These are phyloP conservation scores for Citrus sinensis DNA, from an alignment of 345 rosid species.

Conservation along the genomic window DNA sequence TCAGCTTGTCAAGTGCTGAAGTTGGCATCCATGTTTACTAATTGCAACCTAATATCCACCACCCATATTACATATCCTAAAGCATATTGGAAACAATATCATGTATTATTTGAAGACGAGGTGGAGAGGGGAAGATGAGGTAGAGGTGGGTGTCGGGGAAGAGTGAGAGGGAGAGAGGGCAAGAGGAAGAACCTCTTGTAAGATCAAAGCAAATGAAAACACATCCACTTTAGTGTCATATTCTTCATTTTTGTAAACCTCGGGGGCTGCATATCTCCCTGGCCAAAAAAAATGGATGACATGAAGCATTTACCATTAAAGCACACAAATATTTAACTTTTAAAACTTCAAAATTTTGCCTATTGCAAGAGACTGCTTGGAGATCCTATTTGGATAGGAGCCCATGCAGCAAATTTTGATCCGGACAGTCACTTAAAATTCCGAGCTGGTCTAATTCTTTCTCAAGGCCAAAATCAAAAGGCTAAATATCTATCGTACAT, in stretches of 20 bases:
- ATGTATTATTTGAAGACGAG: neutral
- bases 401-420: neutral
- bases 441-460: neutral
- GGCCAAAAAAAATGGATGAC: constrained; percentile 8
- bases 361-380: neutral
- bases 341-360: neutral
- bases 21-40: neutral
- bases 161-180: constrained; percentile 11
- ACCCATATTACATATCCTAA: neutral
- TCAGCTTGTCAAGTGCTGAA: neutral
- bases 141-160: neutral
- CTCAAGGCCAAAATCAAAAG: constrained; percentile 5
- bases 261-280: constrained; percentile 88
- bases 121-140: neutral
- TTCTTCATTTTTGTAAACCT: constrained; percentile 73
- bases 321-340: neutral
- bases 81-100: neutral
- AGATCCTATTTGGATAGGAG: neutral
- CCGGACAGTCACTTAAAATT: constrained; percentile 3
- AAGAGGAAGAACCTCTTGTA: constrained; percentile 63
- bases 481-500: neutral
- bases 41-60: neutral
- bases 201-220: constrained; percentile 75
- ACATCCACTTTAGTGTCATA: constrained; percentile 81
- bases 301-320: constrained; percentile 11